Base-by-base conservation (phyloP, 2,329 filamentous ascomycete genomes). In the Cladophialophora yegresii region DNA sequence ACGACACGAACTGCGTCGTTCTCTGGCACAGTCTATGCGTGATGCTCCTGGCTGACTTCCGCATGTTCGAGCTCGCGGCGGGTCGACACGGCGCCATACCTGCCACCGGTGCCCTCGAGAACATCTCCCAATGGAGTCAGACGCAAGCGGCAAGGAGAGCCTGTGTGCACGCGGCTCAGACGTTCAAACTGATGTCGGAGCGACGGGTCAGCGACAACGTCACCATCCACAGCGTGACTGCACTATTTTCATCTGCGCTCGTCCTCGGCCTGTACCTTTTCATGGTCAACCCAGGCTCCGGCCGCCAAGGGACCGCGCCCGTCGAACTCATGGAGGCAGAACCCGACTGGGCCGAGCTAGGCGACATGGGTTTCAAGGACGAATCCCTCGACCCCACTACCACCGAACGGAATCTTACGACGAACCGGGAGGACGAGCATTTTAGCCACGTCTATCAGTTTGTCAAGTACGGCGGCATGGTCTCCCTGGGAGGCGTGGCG, bases 1-100 rank as follows among this genome's bases (percentile, higher is more conserved):
- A 69, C 63, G 67, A 82, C 58, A 76, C 82, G 2, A 84, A 84
- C 56, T 80, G 80, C 3, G 71, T 80, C 1, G 75, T 83, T 3
- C 77, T 83, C 43, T 84, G 82, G 82, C 82, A 84, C 67, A 79
- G 80, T 50, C 79, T 83, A 59, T 83, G 80, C 67, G 82, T 84
- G 77, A 79, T 78, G 67, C 76, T 84, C 2, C 80, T 81, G 0
- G 78, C 82, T 3, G 82, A 84, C 61, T 78, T 82, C 8, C 80
- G 81, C 54, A 79, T 83, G 30, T 84, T 84, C 62, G 81, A 84
- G 61, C 73, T 83, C 16, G 82, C 81, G 4, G 82, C 82, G 10
- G 82, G 82, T 4, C 80, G 81, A 45, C 75, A 77, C 3, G 82
- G 82, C 2, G 77, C 82, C 0, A 74, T 67, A 2, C 78, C 80